Percentiles rank a stretch among this genome's conserved stretches.
phyloP scores from a whole-genome alignment of 179 eudicot species.

The Beta macrorhiza region DNA sequence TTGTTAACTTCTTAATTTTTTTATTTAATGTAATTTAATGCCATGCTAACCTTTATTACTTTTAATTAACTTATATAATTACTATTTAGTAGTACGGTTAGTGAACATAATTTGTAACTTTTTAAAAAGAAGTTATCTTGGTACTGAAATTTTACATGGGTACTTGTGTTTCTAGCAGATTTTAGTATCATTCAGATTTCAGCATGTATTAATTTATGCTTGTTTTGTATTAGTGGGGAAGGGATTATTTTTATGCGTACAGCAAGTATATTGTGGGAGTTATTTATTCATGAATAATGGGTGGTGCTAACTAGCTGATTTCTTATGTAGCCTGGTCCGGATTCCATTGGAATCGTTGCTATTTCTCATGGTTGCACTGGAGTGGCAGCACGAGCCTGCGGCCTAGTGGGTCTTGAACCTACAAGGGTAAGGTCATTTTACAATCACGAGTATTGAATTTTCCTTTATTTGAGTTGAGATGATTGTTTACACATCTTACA shows the following conservation, averaged over 20 bases:
- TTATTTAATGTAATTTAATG: background rate
- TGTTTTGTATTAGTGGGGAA: background rate
- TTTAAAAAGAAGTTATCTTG: background rate
- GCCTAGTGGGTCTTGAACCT: slow-evolving; percentile 83
- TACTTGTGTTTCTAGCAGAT: background rate
- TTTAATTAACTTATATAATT: slow-evolving; percentile 16
- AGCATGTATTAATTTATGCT: background rate
- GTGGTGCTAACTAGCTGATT: slow-evolving; percentile 10
- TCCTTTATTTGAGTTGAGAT: slow-evolving; percentile 3
- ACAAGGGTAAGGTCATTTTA: slow-evolving; percentile 56
- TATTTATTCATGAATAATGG: background rate
- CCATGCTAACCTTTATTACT: slow-evolving; percentile 1
- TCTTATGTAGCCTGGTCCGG: slow-evolving; percentile 72
- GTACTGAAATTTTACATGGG: slow-evolving; percentile 5
- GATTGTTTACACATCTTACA: slow-evolving; percentile 24
- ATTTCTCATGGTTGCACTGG: slow-evolving; percentile 86
- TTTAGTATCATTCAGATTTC: background rate
- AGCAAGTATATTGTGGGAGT: background rate
- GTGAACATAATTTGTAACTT: background rate
- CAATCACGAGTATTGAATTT: background rate
- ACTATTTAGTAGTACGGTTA: background rate
- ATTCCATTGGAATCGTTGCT: slow-evolving; percentile 85
- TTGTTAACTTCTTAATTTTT: slow-evolving; percentile 4
- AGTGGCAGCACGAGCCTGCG: slow-evolving; percentile 87
- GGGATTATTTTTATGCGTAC: background rate